Conservation (phyloP, 345 rosid species). For the Conringia planisiliqua region DNA sequence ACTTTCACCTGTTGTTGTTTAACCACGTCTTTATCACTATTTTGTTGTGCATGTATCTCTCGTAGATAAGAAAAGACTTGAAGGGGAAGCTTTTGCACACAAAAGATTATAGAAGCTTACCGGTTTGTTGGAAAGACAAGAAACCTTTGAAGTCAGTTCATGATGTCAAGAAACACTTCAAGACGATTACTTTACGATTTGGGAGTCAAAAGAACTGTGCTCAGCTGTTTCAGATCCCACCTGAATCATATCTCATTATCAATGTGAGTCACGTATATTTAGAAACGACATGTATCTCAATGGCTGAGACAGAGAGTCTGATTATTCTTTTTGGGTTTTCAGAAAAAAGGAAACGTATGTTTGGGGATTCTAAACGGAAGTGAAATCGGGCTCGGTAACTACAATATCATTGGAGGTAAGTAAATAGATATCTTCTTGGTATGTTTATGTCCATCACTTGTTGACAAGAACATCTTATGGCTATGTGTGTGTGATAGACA, state of each 20-base stretch:
- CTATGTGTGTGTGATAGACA: constrained; percentile 37
- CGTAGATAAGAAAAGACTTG: constrained; percentile 21
- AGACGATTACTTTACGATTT: constrained; percentile 51
- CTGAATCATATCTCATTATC: constrained; percentile 77
- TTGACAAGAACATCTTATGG: constrained; percentile 11
- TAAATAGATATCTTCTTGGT: not conserved
- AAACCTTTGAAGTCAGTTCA: constrained; percentile 46
- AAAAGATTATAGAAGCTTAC: constrained; percentile 54
- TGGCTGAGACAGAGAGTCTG: not conserved
- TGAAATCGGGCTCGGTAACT: constrained; percentile 43
- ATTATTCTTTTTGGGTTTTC: not conserved
- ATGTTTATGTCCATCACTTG: not conserved
- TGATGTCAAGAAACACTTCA: constrained; percentile 57
- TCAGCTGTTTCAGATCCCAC: constrained; percentile 52
- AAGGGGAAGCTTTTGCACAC: constrained; percentile 49
- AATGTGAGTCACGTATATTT: constrained; percentile 43
- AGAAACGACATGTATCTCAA: not conserved
- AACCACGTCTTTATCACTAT: not conserved
- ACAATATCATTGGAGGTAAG: constrained; percentile 69
- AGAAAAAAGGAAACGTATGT: constrained; percentile 72
- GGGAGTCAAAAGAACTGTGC: constrained; percentile 37
- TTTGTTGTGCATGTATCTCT: not conserved
- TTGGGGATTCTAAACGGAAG: constrained; percentile 70
- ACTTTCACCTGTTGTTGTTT: not conserved
- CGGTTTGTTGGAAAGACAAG: constrained; percentile 79